Conservation (phyloP, 148 eudicot species). For the Talinum fruticosum region DNA sequence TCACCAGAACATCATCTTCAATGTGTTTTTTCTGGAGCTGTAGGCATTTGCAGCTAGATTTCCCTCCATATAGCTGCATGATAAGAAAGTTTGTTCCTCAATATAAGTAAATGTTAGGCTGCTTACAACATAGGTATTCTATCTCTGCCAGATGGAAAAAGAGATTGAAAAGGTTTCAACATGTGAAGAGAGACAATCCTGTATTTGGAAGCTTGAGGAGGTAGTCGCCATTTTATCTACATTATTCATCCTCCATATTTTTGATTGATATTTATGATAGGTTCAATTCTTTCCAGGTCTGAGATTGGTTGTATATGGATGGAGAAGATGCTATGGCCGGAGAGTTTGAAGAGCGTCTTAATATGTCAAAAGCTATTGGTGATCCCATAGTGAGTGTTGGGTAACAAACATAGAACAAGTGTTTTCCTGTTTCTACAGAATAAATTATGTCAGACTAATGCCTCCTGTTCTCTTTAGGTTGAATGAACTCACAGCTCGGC, state of each 20-base stretch:
- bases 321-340: conserved; percentile 95
- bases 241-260: conserved; percentile 3
- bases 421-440: background rate
- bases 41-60: background rate
- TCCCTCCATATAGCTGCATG: background rate
- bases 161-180: conserved; percentile 65
- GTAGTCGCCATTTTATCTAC: conserved; percentile 28
- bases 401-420: background rate
- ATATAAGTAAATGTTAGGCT: background rate
- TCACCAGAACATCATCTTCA: background rate
- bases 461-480: conserved; percentile 40
- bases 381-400: conserved; percentile 69
- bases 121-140: background rate
- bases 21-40: background rate
- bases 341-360: conserved; percentile 77
- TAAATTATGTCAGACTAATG: conserved; percentile 17
- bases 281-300: conserved; percentile 50
- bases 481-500: conserved; percentile 84
- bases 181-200: conserved; percentile 68
- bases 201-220: conserved; percentile 81
- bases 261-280: background rate
- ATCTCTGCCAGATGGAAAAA: conserved; percentile 58
- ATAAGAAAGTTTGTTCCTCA: conserved; percentile 4
- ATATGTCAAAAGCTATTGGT: conserved; percentile 77
- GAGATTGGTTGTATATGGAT: conserved; percentile 95